Evolutionary conservation across 306 rosid genomes (phyloP).

Genomic region (Spatholobus suberectus): DNA sequence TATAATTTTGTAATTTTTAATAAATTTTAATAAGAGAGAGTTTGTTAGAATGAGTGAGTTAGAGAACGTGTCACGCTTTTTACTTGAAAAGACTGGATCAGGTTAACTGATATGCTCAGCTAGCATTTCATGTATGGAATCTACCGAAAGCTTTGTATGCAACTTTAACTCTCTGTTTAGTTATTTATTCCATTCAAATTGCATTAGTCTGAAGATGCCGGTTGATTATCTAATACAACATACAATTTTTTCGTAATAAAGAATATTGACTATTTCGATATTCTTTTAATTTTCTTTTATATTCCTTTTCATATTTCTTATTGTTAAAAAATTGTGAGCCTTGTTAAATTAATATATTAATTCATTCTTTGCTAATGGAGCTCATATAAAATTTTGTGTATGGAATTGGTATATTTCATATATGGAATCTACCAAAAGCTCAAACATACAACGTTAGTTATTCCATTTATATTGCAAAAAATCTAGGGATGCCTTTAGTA

Average conservation of each 20-base stretch:
- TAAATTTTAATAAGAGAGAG: no score
- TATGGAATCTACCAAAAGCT: constrained; percentile 28
- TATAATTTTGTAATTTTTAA: no score
- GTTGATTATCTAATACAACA: neutral
- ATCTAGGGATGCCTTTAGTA: neutral
- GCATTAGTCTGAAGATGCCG: neutral
- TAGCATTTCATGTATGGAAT: neutral
- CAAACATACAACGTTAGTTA: neutral
- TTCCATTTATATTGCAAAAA: constrained; percentile 7
- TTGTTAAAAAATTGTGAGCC: neutral
- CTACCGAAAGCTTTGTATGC: constrained; percentile 31
- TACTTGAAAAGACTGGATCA: neutral
- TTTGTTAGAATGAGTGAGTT: no score
- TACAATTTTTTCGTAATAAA: neutral
- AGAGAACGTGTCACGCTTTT: no score
- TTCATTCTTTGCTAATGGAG: neutral
- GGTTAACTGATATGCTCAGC: neutral
- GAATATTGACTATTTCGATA: neutral
- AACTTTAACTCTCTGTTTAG: neutral
- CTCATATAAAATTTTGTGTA: neutral
- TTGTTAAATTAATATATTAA: neutral
- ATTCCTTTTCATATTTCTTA: neutral
- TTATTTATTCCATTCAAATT: constrained; percentile 34
- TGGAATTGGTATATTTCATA: neutral
- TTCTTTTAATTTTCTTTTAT: neutral